Evolutionary conservation across 2,329 filamentous ascomycete species (phyloP).

Genomic region (Paraphaeosphaeria minitans): DNA sequence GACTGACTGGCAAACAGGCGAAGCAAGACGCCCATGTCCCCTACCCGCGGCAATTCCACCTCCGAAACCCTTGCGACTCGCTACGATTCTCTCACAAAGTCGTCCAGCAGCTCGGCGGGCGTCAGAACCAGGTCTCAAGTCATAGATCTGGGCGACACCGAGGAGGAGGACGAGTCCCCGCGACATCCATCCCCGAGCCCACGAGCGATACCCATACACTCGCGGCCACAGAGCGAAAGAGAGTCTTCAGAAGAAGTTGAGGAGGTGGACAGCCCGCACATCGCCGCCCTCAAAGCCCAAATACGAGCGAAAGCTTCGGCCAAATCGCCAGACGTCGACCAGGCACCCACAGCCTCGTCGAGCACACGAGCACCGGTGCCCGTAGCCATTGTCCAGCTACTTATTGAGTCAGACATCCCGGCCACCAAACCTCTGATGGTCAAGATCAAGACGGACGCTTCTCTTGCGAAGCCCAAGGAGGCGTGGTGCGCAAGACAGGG

Average conservation of each 20-base stretch:
- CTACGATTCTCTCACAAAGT: slow-evolving; percentile 37
- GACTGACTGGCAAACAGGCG: slow-evolving; percentile 22
- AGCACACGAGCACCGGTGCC: slow-evolving; percentile 17
- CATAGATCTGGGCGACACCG: slow-evolving; percentile 34
- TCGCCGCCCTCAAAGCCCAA: slow-evolving; percentile 36
- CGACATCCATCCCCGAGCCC: slow-evolving; percentile 19
- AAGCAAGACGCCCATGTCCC: slow-evolving; percentile 33
- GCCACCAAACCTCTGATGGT: slow-evolving; percentile 66
- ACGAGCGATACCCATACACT: slow-evolving; percentile 9
- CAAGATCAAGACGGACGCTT: slow-evolving; percentile 69
- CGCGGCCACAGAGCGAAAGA: slow-evolving; percentile 7
- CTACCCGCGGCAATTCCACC: slow-evolving; percentile 18
- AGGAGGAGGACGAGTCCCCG: slow-evolving; percentile 22
- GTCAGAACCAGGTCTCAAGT: slow-evolving; percentile 21
- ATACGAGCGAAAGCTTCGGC: slow-evolving; percentile 32
- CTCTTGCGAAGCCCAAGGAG: slow-evolving; percentile 68
- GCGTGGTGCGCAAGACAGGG: slow-evolving; percentile 72
- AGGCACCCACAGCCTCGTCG: slow-evolving; percentile 9
- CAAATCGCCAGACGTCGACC: slow-evolving; percentile 13
- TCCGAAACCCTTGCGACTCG: slow-evolving; percentile 32
- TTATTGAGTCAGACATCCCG: slow-evolving; percentile 71
- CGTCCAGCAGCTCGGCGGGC: slow-evolving; percentile 13
- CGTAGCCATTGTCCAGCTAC: slow-evolving; percentile 59
- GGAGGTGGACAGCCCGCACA: slow-evolving; percentile 36
- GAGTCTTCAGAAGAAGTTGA: slow-evolving; percentile 31